Evolutionary conservation across 1,284 basidiomycete species (phyloP).

Genomic region (Clitocybe nebularis): DNA sequence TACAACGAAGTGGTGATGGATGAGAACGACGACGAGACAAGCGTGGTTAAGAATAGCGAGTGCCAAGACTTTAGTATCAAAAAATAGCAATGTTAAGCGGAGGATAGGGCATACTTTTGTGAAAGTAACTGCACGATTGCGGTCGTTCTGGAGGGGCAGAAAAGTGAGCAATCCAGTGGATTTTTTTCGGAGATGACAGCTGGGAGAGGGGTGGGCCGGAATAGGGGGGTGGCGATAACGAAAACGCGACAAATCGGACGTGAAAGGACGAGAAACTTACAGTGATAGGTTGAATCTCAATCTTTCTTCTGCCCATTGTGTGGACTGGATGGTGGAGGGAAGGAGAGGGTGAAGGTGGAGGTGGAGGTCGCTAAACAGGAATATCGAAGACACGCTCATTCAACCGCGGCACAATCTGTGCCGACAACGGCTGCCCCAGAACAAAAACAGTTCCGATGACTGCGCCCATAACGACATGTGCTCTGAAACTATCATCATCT

Average conservation of each 20-base stretch:
- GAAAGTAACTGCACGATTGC: conserved; percentile 4
- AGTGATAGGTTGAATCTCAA: conserved; percentile 1
- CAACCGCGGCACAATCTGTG: conserved; percentile 1
- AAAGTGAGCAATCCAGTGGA: background rate
- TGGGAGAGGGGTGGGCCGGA: background rate
- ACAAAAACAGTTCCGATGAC: too few relatives aligned
- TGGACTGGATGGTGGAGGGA: background rate
- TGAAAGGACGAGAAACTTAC: background rate
- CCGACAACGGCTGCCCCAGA: too few relatives aligned
- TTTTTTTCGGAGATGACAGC: background rate
- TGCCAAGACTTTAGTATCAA: conserved; percentile 3
- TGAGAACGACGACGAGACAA: conserved; percentile 6
- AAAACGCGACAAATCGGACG: too few relatives aligned
- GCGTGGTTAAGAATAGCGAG: conserved; percentile 1
- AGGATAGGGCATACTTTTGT: background rate
- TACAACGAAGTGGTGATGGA: conserved; percentile 13
- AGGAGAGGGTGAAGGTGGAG: background rate
- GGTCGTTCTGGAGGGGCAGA: conserved; percentile 3
- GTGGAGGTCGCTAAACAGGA: conserved; percentile 1
- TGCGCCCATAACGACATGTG: too few relatives aligned
- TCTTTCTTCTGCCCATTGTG: conserved; percentile 6
- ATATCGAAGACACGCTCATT: background rate
- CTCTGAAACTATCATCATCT: too few relatives aligned
- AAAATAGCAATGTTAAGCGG: conserved; percentile 1
- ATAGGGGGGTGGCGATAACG: background rate